These are phyloP conservation scores for Tolypocladium endophyticum DNA, from an alignment of 2,329 filamentous ascomycete species.

Conservation along the genomic window DNA sequence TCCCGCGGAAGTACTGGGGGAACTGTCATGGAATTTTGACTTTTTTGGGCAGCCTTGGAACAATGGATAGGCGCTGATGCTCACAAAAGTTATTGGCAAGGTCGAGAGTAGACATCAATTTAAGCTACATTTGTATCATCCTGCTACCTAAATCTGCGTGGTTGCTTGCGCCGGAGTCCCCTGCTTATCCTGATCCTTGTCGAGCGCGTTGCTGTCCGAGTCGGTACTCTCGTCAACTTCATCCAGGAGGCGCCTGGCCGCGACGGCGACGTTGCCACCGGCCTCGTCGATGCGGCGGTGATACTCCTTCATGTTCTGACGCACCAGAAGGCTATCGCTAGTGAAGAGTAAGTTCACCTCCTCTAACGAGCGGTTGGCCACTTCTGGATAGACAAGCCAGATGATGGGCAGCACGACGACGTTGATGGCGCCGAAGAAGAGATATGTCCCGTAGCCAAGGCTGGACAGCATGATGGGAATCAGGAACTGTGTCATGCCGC, in stretches of 20 bases:
- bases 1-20: conserved; percentile 37
- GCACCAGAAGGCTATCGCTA: conserved; percentile 31
- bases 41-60: conserved; percentile 3
- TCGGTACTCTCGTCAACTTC: conserved; percentile 7
- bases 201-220: not conserved
- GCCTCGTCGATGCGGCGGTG: conserved; percentile 10
- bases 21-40: conserved; percentile 9
- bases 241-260: conserved; percentile 9
- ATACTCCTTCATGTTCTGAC: conserved; percentile 30
- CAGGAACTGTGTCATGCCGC: conserved; percentile 41
- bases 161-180: not conserved
- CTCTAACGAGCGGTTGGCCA: conserved; percentile 6
- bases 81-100: not conserved
- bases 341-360: conserved; percentile 36
- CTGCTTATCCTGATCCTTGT: not conserved
- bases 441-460: conserved; percentile 36
- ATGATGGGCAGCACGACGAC: conserved; percentile 38
- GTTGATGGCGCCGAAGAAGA: conserved; percentile 41
- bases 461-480: conserved; percentile 40
- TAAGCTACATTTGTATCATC: not conserved
- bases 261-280: conserved; percentile 10
- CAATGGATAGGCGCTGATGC: not conserved
- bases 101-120: not conserved
- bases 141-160: not conserved
- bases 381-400: conserved; percentile 24